Conservation (phyloP, 805 yeast species). For the Pichia deserticola region DNA sequence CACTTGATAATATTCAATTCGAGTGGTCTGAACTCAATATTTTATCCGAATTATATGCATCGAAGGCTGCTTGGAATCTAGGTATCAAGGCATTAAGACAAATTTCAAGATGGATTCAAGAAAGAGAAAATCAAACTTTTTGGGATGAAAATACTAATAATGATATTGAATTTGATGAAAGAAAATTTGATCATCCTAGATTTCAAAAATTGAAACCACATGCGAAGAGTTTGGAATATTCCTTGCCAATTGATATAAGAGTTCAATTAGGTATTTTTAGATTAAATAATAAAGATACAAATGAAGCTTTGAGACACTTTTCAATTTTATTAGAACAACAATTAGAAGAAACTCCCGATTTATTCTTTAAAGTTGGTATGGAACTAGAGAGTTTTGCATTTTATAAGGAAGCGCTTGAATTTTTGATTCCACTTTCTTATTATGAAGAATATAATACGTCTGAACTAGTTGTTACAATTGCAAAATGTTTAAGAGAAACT, state of each 20-base stretch:
- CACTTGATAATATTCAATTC: conserved; percentile 42
- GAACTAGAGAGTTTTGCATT: conserved; percentile 62
- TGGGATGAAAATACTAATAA: conserved; percentile 54
- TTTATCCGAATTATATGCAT: conserved; percentile 69
- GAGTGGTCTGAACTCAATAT: conserved; percentile 89
- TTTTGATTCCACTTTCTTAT: conserved; percentile 49
- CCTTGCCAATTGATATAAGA: conserved; percentile 81
- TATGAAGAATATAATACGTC: conserved; percentile 44
- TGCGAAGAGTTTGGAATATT: conserved; percentile 35
- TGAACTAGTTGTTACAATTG: conserved; percentile 54
- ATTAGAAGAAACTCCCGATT: conserved; percentile 59
- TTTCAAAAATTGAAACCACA: conserved; percentile 34
- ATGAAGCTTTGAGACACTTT: conserved; percentile 72
- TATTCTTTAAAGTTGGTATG: conserved; percentile 69
- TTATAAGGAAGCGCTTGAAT: conserved; percentile 69
- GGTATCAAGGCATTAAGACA: conserved; percentile 61
- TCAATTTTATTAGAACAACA: conserved; percentile 45
- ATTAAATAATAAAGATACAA: conserved; percentile 50
- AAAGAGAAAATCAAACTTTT: conserved; percentile 52
- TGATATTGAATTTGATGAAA: conserved; percentile 79
- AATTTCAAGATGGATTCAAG: conserved; percentile 78
- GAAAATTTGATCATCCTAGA: conserved; percentile 45
- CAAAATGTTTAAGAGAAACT: conserved; percentile 68
- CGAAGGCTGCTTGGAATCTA: conserved; percentile 52
- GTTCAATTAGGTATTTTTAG: conserved; percentile 73